Conservation (phyloP, 2,329 filamentous ascomycete genomes). For the Cyphellophora europaea region DNA sequence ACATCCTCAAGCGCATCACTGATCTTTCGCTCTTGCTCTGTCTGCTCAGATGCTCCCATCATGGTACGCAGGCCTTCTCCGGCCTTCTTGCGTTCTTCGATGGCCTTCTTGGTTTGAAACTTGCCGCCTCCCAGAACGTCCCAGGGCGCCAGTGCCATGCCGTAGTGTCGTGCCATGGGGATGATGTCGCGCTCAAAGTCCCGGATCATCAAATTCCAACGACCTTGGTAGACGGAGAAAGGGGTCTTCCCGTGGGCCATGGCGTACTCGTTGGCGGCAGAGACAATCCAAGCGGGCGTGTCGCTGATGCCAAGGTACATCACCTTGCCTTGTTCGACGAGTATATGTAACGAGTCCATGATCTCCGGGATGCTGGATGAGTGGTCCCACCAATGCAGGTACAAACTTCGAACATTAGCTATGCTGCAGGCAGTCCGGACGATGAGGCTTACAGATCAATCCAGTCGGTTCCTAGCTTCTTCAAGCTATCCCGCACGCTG, state of each 20-base stretch:
- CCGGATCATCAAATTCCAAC: slow-evolving; percentile 28
- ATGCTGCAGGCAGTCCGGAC: no score
- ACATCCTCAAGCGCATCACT: slow-evolving; percentile 52
- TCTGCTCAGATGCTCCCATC: slow-evolving; percentile 24
- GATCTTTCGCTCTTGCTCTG: slow-evolving; percentile 42
- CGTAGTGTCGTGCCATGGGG: slow-evolving; percentile 30
- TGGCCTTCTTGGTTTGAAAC: slow-evolving; percentile 40
- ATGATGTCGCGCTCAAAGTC: slow-evolving; percentile 34
- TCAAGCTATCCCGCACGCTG: slow-evolving; percentile 33
- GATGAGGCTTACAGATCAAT: no score
- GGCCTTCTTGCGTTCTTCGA: slow-evolving; percentile 32
- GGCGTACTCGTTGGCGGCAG: slow-evolving; percentile 31
- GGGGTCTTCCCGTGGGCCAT: slow-evolving; percentile 29
- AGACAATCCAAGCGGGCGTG: slow-evolving; percentile 31
- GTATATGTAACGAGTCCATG: slow-evolving; percentile 30
- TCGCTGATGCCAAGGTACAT: slow-evolving; percentile 33
- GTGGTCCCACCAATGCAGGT: slow-evolving; percentile 47
- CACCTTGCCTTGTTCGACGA: slow-evolving; percentile 31
- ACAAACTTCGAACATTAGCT: no score
- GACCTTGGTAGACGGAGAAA: slow-evolving; percentile 29
- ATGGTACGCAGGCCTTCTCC: slow-evolving; percentile 31
- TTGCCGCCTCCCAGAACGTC: slow-evolving; percentile 46
- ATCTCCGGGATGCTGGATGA: slow-evolving; percentile 28
- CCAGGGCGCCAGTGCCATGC: slow-evolving; percentile 48
- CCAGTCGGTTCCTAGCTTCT: slow-evolving; percentile 43